A percentile compares a stretch with the other conserved stretches of the same genome.
Conservation (phyloP, 2,329 filamentous ascomycete genomes). For the Phyllosticta capitalensis region DNA sequence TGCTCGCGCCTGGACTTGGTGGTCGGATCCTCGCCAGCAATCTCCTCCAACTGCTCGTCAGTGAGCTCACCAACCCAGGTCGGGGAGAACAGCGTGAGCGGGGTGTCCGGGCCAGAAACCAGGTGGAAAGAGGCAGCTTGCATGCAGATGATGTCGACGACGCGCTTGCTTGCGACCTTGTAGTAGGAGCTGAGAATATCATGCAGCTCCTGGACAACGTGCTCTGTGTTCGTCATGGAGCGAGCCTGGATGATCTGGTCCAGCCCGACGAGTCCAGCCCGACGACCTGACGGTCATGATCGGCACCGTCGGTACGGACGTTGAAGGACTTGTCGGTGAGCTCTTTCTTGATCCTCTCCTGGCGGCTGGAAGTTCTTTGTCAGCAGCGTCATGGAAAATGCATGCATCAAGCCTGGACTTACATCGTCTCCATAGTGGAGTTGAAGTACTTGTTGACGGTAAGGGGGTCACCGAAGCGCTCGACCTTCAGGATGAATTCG, state of each 20-base stretch:
- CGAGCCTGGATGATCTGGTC: neutral
- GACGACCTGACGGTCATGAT: neutral
- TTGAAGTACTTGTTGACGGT: constrained; percentile 49
- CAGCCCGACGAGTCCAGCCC: neutral
- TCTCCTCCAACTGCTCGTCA: constrained; percentile 40
- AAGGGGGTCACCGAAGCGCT: constrained; percentile 35
- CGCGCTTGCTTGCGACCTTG: constrained; percentile 49
- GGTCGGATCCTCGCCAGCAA: constrained; percentile 48
- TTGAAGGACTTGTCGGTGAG: neutral
- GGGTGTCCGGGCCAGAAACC: constrained; percentile 40
- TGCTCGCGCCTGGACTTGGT: constrained; percentile 33
- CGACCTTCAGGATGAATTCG: constrained; percentile 44
- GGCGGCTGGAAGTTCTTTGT: no score
- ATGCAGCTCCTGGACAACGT: constrained; percentile 45
- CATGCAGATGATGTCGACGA: constrained; percentile 53
- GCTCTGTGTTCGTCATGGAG: constrained; percentile 25
- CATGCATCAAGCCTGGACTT: constrained; percentile 5
- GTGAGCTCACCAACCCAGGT: constrained; percentile 41
- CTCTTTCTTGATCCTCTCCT: no score
- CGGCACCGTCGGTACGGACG: no score
- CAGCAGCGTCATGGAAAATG: neutral
- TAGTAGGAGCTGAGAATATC: constrained; percentile 55
- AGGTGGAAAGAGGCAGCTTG: constrained; percentile 50
- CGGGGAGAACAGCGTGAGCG: constrained; percentile 45
- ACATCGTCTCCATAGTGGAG: constrained; percentile 33